Percentiles rank a stretch among this genome's conserved stretches.
Evolutionary conservation across 176 grass and related monocot genomes (phyloP).

Genomic region (Aegilops bicornis): DNA sequence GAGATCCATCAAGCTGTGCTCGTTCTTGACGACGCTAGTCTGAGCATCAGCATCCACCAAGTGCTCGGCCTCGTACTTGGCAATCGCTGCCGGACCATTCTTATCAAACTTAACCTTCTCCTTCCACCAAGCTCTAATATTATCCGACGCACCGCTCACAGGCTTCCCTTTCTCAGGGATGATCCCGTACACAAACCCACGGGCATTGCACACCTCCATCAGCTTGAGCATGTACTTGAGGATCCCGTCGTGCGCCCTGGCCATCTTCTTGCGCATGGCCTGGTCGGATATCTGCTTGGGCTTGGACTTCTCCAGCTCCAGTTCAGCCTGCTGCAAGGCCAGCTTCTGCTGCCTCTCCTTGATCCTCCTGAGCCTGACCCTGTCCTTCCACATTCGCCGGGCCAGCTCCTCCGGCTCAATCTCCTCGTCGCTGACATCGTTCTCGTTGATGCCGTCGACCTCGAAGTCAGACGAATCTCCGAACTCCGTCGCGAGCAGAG

Average conservation of each 20-base stretch:
- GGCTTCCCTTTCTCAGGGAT: conserved; percentile 95
- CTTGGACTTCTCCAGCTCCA: conserved; percentile 53
- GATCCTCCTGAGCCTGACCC: conserved; percentile 75
- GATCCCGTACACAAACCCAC: conserved; percentile 90
- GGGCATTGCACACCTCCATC: conserved; percentile 89
- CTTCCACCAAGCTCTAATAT: conserved; percentile 99
- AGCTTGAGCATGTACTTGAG: conserved; percentile 99
- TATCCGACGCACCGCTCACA: conserved; percentile 85
- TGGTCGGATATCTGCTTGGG: conserved; percentile 74
- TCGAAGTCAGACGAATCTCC: conserved; percentile 75
- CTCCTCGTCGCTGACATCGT: conserved; percentile 96
- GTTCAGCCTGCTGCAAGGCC: conserved; percentile 27
- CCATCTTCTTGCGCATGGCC: conserved; percentile 91
- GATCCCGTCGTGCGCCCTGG: conserved; percentile 88
- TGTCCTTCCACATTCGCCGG: conserved; percentile 94
- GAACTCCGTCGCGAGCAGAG: conserved; percentile 48
- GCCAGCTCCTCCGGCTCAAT: conserved; percentile 78
- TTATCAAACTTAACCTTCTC: conserved; percentile 99
- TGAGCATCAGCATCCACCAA: conserved; percentile 38
- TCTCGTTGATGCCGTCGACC: conserved; percentile 66
- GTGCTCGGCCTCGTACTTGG: conserved; percentile 75
- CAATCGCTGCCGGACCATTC: conserved; percentile 79
- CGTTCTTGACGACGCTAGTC: conserved; percentile 41
- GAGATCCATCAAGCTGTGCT: conserved; percentile 84
- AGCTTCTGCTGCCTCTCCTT: conserved; percentile 73